Conservation (phyloP, 129 eudicot species). For the Saussurea involucrata region DNA sequence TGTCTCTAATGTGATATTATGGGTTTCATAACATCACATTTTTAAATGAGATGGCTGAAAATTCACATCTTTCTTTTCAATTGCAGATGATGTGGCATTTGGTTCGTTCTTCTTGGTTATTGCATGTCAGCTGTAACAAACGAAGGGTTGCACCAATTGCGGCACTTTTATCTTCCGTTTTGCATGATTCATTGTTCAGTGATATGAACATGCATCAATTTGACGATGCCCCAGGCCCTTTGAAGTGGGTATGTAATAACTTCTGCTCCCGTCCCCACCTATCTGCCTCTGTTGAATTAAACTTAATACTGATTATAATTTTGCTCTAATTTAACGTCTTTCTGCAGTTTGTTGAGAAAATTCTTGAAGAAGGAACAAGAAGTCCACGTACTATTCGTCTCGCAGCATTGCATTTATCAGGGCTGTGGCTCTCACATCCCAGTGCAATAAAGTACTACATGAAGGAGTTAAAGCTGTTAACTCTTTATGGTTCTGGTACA, state of each 20-base stretch:
- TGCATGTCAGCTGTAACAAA: conserved; percentile 86
- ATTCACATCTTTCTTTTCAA: conserved; percentile 9
- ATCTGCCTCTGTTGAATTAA: not conserved
- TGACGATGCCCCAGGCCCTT: conserved; percentile 67
- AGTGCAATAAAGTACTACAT: conserved; percentile 64
- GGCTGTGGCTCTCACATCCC: conserved; percentile 83
- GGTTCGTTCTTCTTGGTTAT: conserved; percentile 90
- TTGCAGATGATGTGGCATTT: conserved; percentile 94
- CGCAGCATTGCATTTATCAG: conserved; percentile 90
- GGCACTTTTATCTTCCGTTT: conserved; percentile 86
- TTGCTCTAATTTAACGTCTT: conserved; percentile 14
- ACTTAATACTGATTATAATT: not conserved
- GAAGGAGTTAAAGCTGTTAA: conserved; percentile 77
- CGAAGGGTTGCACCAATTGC: conserved; percentile 98
- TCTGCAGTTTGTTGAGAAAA: conserved; percentile 70
- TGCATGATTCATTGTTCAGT: conserved; percentile 72
- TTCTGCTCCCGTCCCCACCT: not conserved
- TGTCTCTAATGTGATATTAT: not conserved
- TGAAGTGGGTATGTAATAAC: conserved; percentile 80
- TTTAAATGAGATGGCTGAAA: not conserved
- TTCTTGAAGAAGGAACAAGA: conserved; percentile 91
- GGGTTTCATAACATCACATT: not conserved
- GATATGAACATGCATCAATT: conserved; percentile 69
- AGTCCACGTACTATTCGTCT: conserved; percentile 99
- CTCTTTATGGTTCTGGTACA: conserved; percentile 95